A percentile compares a stretch with the other conserved stretches of the same genome.
Conservation (phyloP, 768 basidiomycete genomes). For the Mycena kentingensis region DNA sequence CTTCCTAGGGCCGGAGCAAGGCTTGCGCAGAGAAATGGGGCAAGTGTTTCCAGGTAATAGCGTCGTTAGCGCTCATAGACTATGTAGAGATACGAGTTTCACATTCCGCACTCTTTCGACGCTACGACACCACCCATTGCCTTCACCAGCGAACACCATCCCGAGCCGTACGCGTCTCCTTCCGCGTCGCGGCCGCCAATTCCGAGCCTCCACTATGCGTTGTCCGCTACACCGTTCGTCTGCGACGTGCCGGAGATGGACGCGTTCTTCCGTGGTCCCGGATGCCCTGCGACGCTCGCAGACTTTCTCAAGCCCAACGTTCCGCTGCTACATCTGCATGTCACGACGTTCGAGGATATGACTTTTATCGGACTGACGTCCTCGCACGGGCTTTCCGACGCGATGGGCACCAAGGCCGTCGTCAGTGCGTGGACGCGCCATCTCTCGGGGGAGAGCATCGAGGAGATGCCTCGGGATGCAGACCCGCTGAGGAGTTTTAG, state of each 20-base stretch:
- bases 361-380: slow-evolving; percentile 9
- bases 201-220: not conserved
- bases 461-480: slow-evolving; percentile 11
- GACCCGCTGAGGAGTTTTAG: too few relatives aligned
- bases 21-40: slow-evolving; percentile 11
- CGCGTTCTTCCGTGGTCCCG: not conserved
- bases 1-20: slow-evolving; percentile 18
- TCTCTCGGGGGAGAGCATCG: slow-evolving; percentile 2
- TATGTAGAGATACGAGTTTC: slow-evolving; percentile 8
- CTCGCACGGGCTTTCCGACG: slow-evolving; percentile 2
- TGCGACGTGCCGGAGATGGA: slow-evolving; percentile 1
- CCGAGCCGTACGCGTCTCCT: slow-evolving; percentile 3
- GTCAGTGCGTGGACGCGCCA: slow-evolving; percentile 10
- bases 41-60: not conserved
- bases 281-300: slow-evolving; percentile 1
- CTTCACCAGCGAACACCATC: slow-evolving; percentile 8
- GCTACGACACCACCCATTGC: not conserved
- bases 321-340: slow-evolving; percentile 5
- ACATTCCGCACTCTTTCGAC: slow-evolving; percentile 8
- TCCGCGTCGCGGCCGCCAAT: not conserved
- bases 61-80: not conserved
- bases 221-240: too few relatives aligned
- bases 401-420: not conserved
- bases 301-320: not conserved
- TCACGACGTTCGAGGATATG: slow-evolving; percentile 10